Evolutionary conservation across 495 filamentous ascomycete species (phyloP).

Genomic region (Podospora pseudoanserina): DNA sequence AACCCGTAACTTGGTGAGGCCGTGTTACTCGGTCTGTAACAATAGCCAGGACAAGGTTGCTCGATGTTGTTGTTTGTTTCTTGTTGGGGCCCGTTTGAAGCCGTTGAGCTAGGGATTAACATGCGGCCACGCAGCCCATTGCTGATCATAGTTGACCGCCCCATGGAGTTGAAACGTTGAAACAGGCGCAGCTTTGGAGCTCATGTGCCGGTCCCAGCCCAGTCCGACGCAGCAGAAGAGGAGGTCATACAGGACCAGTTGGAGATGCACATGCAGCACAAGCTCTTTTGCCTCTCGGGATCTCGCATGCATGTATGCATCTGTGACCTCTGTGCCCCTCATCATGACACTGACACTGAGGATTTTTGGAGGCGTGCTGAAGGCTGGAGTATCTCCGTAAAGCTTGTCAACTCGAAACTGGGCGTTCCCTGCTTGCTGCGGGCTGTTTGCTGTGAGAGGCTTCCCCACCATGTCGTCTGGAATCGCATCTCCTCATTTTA

Average conservation of each 20-base stretch:
- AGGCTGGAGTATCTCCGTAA: background rate
- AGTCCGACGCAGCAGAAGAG: constrained; percentile 3
- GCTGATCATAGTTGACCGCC: background rate
- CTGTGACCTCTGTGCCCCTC: background rate
- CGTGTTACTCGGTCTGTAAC: constrained; percentile 11
- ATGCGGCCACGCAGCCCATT: background rate
- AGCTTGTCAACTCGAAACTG: background rate
- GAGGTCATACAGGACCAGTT: constrained; percentile 5
- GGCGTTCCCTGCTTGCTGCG: background rate
- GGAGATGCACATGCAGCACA: background rate
- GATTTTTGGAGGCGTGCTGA: background rate
- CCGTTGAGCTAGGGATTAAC: background rate
- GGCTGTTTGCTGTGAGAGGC: background rate
- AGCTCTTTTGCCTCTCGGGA: background rate
- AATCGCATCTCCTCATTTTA: constrained; percentile 3
- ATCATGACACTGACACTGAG: background rate
- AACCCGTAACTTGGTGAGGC: constrained; percentile 7
- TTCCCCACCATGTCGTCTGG: constrained; percentile 1
- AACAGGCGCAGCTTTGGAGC: constrained; percentile 17
- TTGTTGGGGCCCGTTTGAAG: background rate
- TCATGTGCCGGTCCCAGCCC: constrained; percentile 11
- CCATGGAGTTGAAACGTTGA: constrained; percentile 9
- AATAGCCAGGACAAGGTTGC: background rate
- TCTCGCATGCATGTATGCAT: background rate
- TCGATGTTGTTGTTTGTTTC: background rate